phyloP scores from a whole-genome alignment of 306 rosid species.

The Urtica urens region DNA sequence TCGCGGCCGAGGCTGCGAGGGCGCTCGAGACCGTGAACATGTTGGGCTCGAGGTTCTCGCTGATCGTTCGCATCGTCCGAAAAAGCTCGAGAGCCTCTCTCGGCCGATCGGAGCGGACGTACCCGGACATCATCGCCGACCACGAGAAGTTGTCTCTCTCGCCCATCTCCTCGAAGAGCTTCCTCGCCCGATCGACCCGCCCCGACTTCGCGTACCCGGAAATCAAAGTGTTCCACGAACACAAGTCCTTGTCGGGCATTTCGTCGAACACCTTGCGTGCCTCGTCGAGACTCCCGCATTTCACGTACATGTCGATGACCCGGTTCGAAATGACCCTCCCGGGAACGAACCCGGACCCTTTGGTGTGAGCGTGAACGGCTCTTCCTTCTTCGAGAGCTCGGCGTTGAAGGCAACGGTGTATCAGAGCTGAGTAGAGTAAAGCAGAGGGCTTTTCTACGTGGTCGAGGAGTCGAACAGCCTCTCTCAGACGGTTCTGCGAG shows the following conservation, averaged over 20 bases:
- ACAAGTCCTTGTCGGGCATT: conserved; percentile 5
- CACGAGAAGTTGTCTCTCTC: conserved; percentile 5
- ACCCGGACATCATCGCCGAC: background rate
- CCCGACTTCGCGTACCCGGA: conserved; percentile 5
- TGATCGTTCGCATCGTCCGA: background rate
- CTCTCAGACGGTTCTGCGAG: conserved; percentile 1
- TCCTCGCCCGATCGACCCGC: background rate
- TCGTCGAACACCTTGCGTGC: conserved; percentile 2
- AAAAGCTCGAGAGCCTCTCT: conserved; percentile 1
- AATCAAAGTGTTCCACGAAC: conserved; percentile 7
- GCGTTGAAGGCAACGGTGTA: background rate
- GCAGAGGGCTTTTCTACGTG: conserved; percentile 1
- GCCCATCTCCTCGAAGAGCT: conserved; percentile 2
- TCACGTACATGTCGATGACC: conserved; percentile 1
- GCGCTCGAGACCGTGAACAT: conserved; percentile 5
- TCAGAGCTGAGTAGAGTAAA: conserved; percentile 4
- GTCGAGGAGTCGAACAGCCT: background rate
- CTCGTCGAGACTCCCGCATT: conserved; percentile 6
- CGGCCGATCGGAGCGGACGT: background rate
- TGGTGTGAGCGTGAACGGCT: conserved; percentile 1
- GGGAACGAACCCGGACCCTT: conserved; percentile 2
- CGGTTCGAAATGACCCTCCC: background rate
- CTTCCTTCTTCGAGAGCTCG: conserved; percentile 6
- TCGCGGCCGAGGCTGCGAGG: background rate
- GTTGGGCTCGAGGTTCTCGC: background rate